Percentiles rank a stretch among this genome's conserved stretches.
These are phyloP conservation scores for Botrytis hyacinthi DNA, from an alignment of 2,329 filamentous ascomycete species.

Conservation along the genomic window DNA sequence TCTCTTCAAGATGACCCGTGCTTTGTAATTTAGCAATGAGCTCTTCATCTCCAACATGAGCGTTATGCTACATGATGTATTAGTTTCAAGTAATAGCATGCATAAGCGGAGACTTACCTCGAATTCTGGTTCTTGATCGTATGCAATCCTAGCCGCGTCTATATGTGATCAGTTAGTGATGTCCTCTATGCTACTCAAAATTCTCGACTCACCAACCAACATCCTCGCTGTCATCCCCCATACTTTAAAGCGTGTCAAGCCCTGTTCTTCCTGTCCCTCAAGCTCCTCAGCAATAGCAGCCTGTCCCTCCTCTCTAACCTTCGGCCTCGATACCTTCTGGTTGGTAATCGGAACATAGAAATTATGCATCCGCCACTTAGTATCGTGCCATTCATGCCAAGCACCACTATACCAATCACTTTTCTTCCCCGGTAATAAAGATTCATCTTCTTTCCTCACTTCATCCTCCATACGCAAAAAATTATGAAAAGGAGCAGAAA, in stretches of 20 bases:
- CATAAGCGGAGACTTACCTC: slow-evolving; percentile 53
- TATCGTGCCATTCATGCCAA: slow-evolving; percentile 78
- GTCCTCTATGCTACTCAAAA: background rate
- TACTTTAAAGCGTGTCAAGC: slow-evolving; percentile 68
- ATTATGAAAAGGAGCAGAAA: slow-evolving; percentile 83
- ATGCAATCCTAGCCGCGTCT: slow-evolving; percentile 82
- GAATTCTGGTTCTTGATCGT: slow-evolving; percentile 78
- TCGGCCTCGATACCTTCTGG: slow-evolving; percentile 64
- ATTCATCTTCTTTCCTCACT: slow-evolving; percentile 38
- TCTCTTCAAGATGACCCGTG: slow-evolving; percentile 54
- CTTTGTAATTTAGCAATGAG: slow-evolving; percentile 57
- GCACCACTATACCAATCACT: slow-evolving; percentile 75
- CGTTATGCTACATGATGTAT: slow-evolving; percentile 33
- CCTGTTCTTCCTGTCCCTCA: slow-evolving; percentile 48
- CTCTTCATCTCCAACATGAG: slow-evolving; percentile 52
- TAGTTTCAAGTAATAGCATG: background rate
- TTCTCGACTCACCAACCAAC: slow-evolving; percentile 51
- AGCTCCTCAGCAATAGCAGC: slow-evolving; percentile 45
- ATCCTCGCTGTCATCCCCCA: slow-evolving; percentile 96
- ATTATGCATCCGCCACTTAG: slow-evolving; percentile 83
- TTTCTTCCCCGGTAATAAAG: slow-evolving; percentile 34
- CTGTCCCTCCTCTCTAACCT: slow-evolving; percentile 42
- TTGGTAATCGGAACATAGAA: slow-evolving; percentile 82
- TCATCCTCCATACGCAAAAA: slow-evolving; percentile 68
- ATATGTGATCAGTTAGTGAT: background rate